Evolutionary conservation across 1,284 basidiomycete species (phyloP), one percentile per base, ranked within the genome.

Genomic region (Sanguinoderma infundibulare): DNA sequence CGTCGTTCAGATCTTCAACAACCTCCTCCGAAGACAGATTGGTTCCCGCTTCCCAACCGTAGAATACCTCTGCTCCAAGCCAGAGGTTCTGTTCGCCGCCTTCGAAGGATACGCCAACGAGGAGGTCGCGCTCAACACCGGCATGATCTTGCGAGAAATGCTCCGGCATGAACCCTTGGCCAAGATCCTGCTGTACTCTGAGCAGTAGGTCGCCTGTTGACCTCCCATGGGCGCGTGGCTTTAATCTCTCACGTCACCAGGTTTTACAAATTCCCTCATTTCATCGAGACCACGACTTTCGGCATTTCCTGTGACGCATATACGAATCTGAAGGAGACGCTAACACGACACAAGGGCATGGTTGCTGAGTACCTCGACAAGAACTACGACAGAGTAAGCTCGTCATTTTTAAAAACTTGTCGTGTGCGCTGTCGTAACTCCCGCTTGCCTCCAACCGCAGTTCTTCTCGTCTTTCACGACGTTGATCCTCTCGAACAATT

Each of bases 131-230:
- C 83, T 99, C 61, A 99, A 99, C 73, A 98, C 98, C 0, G 98
- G 98, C 8, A 97, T 98, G 94, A 94, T 99, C 61, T 80, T 99
- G 53, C 91, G 95, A 69, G 98, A 99, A 80, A 98, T 99, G 94
- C 79, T 99, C 63, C 85, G 93, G 64, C 94, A 98, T 74, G 98
- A 99, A 75, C 86, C 90, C 52, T 79, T 99, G 28, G 92, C 92
- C 57, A 95, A 96, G 81, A 89, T 96, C 55, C 75, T 99, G 54
- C 84, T 99, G 34, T 87, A 98, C 74, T 96, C 95, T 9, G 95
- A 98, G 66, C 87, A 96, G 95, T 96, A 72, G 74, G 92, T 83
- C 38, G 17, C 55, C 46, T 38, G 60, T 28, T 53, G 15, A 34
- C 24, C 28, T 20, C 9, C n/a, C n/a, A 10, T 46, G 22, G n/a